Conservation (phyloP, 129 eudicot species). For the Chrysanthemum seticuspe region DNA sequence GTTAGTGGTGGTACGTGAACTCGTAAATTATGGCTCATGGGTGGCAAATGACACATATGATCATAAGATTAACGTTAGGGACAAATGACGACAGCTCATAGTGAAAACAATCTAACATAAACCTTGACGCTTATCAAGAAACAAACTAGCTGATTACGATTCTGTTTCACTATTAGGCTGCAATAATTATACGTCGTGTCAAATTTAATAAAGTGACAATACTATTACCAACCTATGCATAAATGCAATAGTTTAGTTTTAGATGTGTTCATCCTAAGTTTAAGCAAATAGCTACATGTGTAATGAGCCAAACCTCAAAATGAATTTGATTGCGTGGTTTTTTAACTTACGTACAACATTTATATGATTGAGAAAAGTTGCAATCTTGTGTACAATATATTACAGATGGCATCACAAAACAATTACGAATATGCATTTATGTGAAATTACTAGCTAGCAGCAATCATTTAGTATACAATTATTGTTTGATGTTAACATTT, state of each 20-base stretch:
- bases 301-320: constrained; percentile 13
- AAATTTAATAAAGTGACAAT: neutral
- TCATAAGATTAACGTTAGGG: too few relatives aligned
- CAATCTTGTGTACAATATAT: constrained; percentile 5
- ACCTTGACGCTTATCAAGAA: neutral
- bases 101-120: too few relatives aligned
- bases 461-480: constrained; percentile 26
- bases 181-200: constrained; percentile 6
- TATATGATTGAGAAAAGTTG: constrained; percentile 22
- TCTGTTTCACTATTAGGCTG: constrained; percentile 10
- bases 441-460: constrained; percentile 4
- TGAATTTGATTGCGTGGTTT: constrained; percentile 23
- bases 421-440: neutral
- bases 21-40: too few relatives aligned
- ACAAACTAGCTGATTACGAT: neutral
- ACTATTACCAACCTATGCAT: constrained; percentile 24
- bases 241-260: constrained; percentile 21
- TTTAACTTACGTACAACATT: neutral
- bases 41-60: too few relatives aligned
- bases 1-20: too few relatives aligned
- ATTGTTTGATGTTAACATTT: constrained; percentile 19
- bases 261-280: constrained; percentile 17
- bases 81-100: too few relatives aligned
- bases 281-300: constrained; percentile 10
- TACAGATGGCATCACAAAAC: constrained; percentile 8